These are phyloP conservation scores for Capsicum chinense DNA, from an alignment of 257 asterid species.

Conservation along the genomic window DNA sequence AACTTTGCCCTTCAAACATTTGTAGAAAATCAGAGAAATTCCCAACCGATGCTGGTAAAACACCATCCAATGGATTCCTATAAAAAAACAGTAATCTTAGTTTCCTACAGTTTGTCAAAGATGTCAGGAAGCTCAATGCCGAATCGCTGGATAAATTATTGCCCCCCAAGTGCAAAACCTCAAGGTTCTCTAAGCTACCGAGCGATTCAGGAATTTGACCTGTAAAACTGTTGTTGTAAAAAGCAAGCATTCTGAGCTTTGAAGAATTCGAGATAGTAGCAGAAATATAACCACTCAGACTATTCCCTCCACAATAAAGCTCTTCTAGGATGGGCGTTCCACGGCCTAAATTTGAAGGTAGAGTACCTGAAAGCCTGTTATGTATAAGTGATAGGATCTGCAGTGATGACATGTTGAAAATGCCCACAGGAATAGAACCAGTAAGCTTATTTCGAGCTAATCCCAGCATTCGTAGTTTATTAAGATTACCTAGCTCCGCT, in stretches of 20 bases:
- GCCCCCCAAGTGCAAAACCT: neutral
- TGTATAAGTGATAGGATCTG: neutral
- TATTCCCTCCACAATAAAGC: neutral
- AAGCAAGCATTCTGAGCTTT: slow-evolving; percentile 14
- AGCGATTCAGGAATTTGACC: slow-evolving; percentile 39
- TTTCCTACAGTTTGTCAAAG: slow-evolving; percentile 21
- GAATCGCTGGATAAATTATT: slow-evolving; percentile 28
- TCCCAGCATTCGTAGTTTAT: slow-evolving; percentile 13
- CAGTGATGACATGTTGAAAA: slow-evolving; percentile 44
- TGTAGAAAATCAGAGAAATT: neutral
- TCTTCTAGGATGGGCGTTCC: slow-evolving; percentile 23
- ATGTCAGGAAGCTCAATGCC: slow-evolving; percentile 2
- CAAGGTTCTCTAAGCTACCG: slow-evolving; percentile 27
- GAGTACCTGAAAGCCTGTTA: slow-evolving; percentile 35
- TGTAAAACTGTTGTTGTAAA: slow-evolving; percentile 20
- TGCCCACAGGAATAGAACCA: slow-evolving; percentile 29
- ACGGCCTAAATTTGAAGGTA: slow-evolving; percentile 34
- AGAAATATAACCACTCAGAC: slow-evolving; percentile 35
- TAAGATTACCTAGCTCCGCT: slow-evolving; percentile 22
- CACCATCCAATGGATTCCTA: neutral
- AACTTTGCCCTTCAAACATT: neutral
- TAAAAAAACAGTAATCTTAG: neutral
- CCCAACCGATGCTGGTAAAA: slow-evolving; percentile 21
- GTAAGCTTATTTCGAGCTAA: slow-evolving; percentile 16
- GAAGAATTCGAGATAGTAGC: slow-evolving; percentile 40